Evolutionary conservation across 495 filamentous ascomycete genomes (phyloP), one percentile per base, ranked within the genome.

Genomic region (Hypoxylon trugodes): DNA sequence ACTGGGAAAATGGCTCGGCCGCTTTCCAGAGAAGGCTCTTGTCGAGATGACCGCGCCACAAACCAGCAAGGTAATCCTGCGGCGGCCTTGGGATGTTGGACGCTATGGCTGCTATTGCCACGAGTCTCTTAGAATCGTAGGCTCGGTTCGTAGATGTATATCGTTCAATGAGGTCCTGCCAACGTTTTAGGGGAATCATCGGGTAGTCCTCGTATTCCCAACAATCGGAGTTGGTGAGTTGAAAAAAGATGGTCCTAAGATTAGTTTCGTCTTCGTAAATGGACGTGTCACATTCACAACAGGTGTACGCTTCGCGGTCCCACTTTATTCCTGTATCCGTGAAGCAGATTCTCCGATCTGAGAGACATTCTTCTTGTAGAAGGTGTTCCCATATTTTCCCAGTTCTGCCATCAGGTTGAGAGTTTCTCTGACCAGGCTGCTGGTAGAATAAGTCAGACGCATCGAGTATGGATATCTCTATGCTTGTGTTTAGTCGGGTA

Each of bases 341-440:
- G 55, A 59, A 59, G 30, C 41, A 45, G 35, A 49, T 42, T 12
- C 40, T 15, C 3, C 53, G 61, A 6, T 21, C 52, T 10, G 61
- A 45, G 18, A 65, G 61, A n/a, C 53, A 49, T 15, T 48, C 42
- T 13, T 65, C 61, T 32, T 65, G 61, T 2, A 65, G 37, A 26
- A 65, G n/a, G n/a, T n/a, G n/a, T n/a, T n/a, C n/a, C n/a, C n/a
- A n/a, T n/a, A n/a, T n/a, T n/a, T n/a, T n/a, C n/a, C n/a, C n/a
- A n/a, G n/a, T n/a, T 56, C 61, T 53, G 58, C 4, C 49, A 52
- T 13, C 52, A 12, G 1, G 40, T 28, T 4, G 38, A 3, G 7
- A 46, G 52, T 22, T 56, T 56, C 3, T 10, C 5, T 12, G 4
- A 4, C 12, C 46, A 41, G 26, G 22, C 26, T 2, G 52, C 38